phyloP scores from a whole-genome alignment of 2,329 filamentous ascomycete species.

The Talaromyces sp. region DNA sequence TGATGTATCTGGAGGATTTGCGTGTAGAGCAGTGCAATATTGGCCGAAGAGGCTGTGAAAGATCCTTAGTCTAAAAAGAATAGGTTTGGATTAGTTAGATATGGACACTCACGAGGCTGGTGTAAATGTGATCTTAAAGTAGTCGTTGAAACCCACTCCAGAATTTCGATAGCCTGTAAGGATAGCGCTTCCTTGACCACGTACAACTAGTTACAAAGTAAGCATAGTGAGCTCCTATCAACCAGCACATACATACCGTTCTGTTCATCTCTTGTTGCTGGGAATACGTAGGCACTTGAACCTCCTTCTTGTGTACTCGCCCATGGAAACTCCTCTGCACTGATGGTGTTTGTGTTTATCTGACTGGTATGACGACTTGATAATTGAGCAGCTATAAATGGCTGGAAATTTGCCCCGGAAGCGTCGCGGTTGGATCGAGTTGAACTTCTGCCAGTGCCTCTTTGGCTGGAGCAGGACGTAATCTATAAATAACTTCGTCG shows the following conservation, averaged over 20 bases:
- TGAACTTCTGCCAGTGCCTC: too few species aligned
- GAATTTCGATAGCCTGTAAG: background rate
- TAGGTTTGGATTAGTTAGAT: background rate
- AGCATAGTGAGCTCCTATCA: background rate
- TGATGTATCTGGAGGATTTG: constrained; percentile 1
- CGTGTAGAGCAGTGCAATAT: constrained; percentile 3
- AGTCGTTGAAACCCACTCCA: background rate
- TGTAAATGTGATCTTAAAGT: background rate
- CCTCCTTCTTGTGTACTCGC: background rate
- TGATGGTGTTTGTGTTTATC: background rate
- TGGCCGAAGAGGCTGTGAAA: background rate
- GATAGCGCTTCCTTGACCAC: background rate
- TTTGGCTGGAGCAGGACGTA: background rate
- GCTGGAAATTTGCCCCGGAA: background rate
- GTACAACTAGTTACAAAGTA: background rate
- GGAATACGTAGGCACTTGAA: background rate
- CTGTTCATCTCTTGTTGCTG: background rate
- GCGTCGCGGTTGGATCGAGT: too few species aligned
- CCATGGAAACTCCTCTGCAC: constrained; percentile 8
- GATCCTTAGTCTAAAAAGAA: background rate
- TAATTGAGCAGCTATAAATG: background rate
- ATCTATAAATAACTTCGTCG: background rate
- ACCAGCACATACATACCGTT: background rate
- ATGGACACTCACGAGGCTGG: background rate
- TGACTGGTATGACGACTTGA: background rate